Base-by-base conservation (phyloP, 306 rosid species). In the Betula pendula region DNA sequence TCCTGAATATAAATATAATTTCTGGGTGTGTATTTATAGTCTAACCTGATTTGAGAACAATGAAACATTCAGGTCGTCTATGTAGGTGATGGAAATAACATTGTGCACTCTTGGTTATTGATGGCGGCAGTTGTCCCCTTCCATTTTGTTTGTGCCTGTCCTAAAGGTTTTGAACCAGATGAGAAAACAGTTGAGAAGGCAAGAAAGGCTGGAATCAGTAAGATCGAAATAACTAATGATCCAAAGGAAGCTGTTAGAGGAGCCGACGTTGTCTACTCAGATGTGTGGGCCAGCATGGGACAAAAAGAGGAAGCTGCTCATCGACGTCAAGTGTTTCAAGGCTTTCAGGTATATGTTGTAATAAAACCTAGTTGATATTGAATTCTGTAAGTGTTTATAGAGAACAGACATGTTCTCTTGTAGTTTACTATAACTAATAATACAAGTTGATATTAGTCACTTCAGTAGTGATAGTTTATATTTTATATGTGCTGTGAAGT, bases 211-310 rank as follows among this genome's bases (percentile, higher is more conserved):
- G 99, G 99, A 68, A 84, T 92, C 77, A 92, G 99, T 92, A 95
- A 88, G 88, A 96, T 96, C 76, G 98, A 91, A 90, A 92, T 92
- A 78, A 82, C 89, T 74, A 71, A 92, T 84, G 94, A 92, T 81
- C 96, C 99, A 27, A 88, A 82, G 88, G 98, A 96, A 84, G 98
- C 96, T 66, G 99, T 92, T 75, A 89, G 74, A 84, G 97, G 93
- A 40, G 98, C 98, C 65, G 96, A 95, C 75, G 89, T 96, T 73
- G 94, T 92, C 65, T 96, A 96, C 82, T 88, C 99, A 14, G 96
- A 91, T 86, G 96, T 92, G 75, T 96, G 98, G 98, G 97, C 99
- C 51, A 92, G 99, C 88, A 96, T 96, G 99, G 98, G 99, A 69
- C 99, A 95, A 83, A 95, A 95, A 87, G 99, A 95, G 77, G 99